Evolutionary conservation across 2,329 filamentous ascomycete species (phyloP), one percentile per base, ranked within the genome.

Genomic region (Fusarium goolgardi): DNA sequence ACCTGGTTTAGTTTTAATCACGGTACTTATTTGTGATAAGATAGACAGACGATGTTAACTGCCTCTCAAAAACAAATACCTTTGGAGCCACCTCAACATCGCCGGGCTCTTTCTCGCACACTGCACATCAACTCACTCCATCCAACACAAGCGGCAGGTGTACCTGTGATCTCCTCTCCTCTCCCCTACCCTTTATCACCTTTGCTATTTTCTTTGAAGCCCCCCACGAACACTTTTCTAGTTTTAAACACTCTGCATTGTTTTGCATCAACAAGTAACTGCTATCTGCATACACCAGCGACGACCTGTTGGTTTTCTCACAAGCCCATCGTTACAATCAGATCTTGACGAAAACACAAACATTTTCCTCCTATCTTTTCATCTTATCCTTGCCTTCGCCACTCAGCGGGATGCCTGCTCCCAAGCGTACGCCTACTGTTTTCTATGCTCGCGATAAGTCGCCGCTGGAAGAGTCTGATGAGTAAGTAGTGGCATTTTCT

Each of bases 361-460:
- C 21, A 10, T n/a, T 6, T 34, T 16, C 6, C 4, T 8, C 32
- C 25, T n/a, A 6, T 44, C 2, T 23, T 25, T 21, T 56, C 10
- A 15, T 8, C 23, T 11, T 32, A n/a, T 53, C 16, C 20, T 29
- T 31, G 25, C 13, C 20, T 32, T 32, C 21, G 12, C 16, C 45
- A 29, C 15, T 8, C 40, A 34, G 5, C 13, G 44, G 50, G 12
- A 75, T 73, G 72, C n/a, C 73, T n/a, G 10, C 40, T 39, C 1
- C 40, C 27, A 39, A 43, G n/a, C 41, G 41, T 11, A 15, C 21
- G 0, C 20, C 51, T 2, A 71, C 72, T 20, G 63, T 75, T 5
- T 72, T 75, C 55, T 56, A 67, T 27, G 71, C 68, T 53, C 70
- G 68, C 50, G 58, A 74, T 39, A 67, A 61, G 16, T 34, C 55